These are phyloP conservation scores for Barbatosphaeria neglecta DNA, from an alignment of 495 filamentous ascomycete species.

Conservation along the genomic window DNA sequence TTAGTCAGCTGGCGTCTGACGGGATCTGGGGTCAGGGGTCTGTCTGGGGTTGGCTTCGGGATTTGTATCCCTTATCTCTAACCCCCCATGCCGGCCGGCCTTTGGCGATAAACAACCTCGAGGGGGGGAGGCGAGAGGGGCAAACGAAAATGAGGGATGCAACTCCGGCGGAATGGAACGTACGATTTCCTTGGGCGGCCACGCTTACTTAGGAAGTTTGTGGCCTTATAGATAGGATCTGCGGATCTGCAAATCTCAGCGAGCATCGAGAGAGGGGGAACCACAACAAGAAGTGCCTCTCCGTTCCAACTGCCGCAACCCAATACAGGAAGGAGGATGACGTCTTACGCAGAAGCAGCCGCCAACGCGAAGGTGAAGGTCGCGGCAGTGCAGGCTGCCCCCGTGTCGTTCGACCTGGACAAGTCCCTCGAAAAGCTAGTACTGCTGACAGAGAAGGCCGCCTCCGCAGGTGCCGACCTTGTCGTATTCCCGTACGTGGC, in stretches of 20 bases:
- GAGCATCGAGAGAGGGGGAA: neutral
- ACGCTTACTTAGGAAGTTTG: neutral
- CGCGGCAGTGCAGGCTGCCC: slow-evolving; percentile 32
- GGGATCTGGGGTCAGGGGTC: neutral
- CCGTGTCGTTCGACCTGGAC: slow-evolving; percentile 28
- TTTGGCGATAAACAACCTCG: neutral
- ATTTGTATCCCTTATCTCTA: neutral
- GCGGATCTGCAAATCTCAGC: slow-evolving; percentile 3
- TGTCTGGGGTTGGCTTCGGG: neutral
- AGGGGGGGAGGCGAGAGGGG: too few relatives aligned
- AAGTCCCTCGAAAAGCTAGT: slow-evolving; percentile 26
- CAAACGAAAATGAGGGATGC: neutral
- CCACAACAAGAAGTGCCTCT: neutral
- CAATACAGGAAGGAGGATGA: slow-evolving; percentile 2
- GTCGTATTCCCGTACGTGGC: slow-evolving; percentile 33
- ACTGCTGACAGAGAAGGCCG: slow-evolving; percentile 27
- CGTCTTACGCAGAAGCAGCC: too few relatives aligned
- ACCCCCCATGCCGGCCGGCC: neutral
- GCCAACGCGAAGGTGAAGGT: slow-evolving; percentile 10
- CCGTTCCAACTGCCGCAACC: neutral
- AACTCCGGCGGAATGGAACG: neutral
- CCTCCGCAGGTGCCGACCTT: slow-evolving; percentile 28
- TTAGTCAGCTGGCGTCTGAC: neutral
- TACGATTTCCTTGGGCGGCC: neutral
- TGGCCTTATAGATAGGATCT: slow-evolving; percentile 3